Base-by-base conservation (phyloP, 2,329 filamentous ascomycete species). In the Sporothrix pallida region DNA sequence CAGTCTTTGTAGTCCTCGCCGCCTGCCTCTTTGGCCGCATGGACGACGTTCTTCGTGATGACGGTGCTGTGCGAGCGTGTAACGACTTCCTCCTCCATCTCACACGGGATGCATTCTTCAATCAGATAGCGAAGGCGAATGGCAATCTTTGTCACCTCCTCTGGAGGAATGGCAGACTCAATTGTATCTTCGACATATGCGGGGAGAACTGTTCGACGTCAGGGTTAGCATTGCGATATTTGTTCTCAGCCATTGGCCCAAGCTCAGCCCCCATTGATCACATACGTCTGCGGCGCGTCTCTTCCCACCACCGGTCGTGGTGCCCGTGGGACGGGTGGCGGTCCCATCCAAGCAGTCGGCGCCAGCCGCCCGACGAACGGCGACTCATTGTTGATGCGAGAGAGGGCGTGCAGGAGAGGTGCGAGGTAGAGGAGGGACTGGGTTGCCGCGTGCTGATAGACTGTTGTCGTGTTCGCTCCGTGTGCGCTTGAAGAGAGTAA, bases 61-160 rank as follows among this genome's bases (percentile, higher is more conserved):
- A 99, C 86, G 63, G 90, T 88, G 82, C 93, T 97, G 82, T 98
- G 94, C 2, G 95, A 90, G 70, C 87, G 87, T 3, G 92, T 96
- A 79, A 99, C 86, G 73, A 88, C 85, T 5, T 86, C 86, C 79
- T 93, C 90, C 74, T 96, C 91, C 54, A 99, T 87, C 82, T 99
- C 96, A 84, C 93, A 98, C 1, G 95, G 93, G 37, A 99, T 89
- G 72, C 94, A 91, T 80, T 94, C 89, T 82, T 97, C 94, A 78
- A 99, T 90, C 78, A 97, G 90, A 80, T 97, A 94, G 78, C 95
- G 97, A 76, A 99, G 86, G 73, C 94, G 93, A 17, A 99, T 88
- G 37, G 95, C 95, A 73, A 97, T 87, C 80, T 95, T 95, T 75
- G 95, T 98, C 75, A 98, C 95, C 78, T 96, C 92, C 74, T 88